A percentile compares a stretch with the other conserved stretches of the same genome.
These are phyloP conservation scores for Flueggea neowawraea DNA, from an alignment of 441 rosid genomes.

Conservation along the genomic window DNA sequence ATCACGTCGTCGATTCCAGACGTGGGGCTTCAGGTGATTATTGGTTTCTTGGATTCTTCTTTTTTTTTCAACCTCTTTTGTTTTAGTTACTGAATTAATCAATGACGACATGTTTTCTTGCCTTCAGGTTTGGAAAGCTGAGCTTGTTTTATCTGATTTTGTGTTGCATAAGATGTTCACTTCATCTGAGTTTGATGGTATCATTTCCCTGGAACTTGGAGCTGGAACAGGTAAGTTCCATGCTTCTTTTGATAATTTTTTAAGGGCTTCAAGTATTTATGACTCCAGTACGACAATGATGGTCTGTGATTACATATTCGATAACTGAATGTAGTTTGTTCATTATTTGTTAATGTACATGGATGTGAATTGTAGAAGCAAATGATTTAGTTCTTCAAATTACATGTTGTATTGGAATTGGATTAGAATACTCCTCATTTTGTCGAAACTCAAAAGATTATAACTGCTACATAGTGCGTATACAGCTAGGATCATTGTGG, in stretches of 20 bases:
- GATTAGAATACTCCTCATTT: not conserved
- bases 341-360: not conserved
- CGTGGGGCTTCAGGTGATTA: slow-evolving; percentile 84
- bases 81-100: slow-evolving; percentile 1
- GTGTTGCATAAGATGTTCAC: slow-evolving; percentile 68
- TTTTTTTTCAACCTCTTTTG: not conserved
- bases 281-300: not conserved
- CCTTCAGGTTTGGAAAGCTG: slow-evolving; percentile 87
- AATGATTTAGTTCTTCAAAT: not conserved
- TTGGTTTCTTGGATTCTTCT: slow-evolving; percentile 10
- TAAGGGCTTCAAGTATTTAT: not conserved
- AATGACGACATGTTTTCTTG: slow-evolving; percentile 3
- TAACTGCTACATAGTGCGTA: too few species aligned
- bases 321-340: not conserved
- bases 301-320: not conserved
- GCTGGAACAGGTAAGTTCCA: slow-evolving; percentile 77
- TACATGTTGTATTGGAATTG: not conserved
- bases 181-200: slow-evolving; percentile 53
- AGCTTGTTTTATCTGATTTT: slow-evolving; percentile 71
- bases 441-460: not conserved
- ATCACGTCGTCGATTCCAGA: slow-evolving; percentile 69
- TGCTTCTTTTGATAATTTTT: not conserved
- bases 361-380: not conserved
- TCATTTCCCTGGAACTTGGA: slow-evolving; percentile 68
- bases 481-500: too few species aligned